Evolutionary conservation across 2,329 filamentous ascomycete species (phyloP).

Genomic region (Penicillium sp.): DNA sequence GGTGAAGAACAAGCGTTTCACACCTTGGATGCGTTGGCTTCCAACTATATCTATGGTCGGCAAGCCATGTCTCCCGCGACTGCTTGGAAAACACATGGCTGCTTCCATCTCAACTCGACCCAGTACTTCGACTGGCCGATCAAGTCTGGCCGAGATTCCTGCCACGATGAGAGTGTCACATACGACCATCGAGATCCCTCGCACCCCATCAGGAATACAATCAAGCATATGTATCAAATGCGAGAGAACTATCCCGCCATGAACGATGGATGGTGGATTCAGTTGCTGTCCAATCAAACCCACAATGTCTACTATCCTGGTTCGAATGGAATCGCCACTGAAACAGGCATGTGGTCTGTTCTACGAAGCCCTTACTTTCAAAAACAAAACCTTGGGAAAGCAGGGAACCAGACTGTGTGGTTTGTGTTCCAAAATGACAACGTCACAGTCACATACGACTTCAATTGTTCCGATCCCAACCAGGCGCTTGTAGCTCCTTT

Average conservation of each 20-base stretch:
- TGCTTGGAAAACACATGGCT: slow-evolving; percentile 66
- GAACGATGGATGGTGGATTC: slow-evolving; percentile 59
- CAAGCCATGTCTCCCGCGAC: slow-evolving; percentile 62
- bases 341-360: slow-evolving; percentile 63
- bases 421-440: slow-evolving; percentile 50
- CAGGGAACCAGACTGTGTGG: slow-evolving; percentile 49
- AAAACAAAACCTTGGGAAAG: slow-evolving; percentile 53
- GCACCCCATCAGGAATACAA: slow-evolving; percentile 60
- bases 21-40: slow-evolving; percentile 62
- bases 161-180: slow-evolving; percentile 57
- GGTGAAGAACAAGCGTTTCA: slow-evolving; percentile 68
- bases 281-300: slow-evolving; percentile 59
- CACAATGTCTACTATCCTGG: slow-evolving; percentile 53
- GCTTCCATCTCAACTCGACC: slow-evolving; percentile 57
- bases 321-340: slow-evolving; percentile 54
- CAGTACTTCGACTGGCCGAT: slow-evolving; percentile 62
- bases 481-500: slow-evolving; percentile 60
- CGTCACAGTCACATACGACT: slow-evolving; percentile 53
- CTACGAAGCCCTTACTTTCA: slow-evolving; percentile 51
- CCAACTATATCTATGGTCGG: slow-evolving; percentile 66
- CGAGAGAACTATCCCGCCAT: slow-evolving; percentile 57
- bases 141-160: slow-evolving; percentile 55
- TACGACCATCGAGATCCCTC: slow-evolving; percentile 65
- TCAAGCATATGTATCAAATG: slow-evolving; percentile 64
- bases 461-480: slow-evolving; percentile 55